Conservation (phyloP, 257 asterid species). For the Solanum ossicruentum region DNA sequence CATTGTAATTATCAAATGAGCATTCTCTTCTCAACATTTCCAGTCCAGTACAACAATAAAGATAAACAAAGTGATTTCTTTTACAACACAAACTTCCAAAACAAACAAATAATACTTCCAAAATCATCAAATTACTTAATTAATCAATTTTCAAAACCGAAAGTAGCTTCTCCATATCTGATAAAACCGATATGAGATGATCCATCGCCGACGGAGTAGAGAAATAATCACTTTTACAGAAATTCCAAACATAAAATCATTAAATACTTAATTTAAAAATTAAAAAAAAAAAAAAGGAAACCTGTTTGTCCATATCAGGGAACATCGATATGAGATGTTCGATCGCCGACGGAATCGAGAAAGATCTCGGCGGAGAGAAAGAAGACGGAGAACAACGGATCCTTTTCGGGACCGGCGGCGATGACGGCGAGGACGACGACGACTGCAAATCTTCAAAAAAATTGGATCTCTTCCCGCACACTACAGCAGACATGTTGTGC, state of each 20-base stretch:
- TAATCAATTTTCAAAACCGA: not conserved
- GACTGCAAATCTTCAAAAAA: slow-evolving; percentile 74
- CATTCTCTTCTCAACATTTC: not conserved
- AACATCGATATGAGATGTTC: slow-evolving; percentile 58
- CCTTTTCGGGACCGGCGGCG: slow-evolving; percentile 76
- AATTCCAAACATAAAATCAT: not conserved
- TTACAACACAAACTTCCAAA: not conserved
- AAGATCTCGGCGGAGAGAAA: slow-evolving; percentile 55
- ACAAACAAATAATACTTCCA: not conserved
- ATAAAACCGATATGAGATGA: slow-evolving; percentile 52
- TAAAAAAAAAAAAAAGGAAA: not conserved
- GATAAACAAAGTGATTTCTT: not conserved
- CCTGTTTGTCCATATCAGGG: slow-evolving; percentile 97
- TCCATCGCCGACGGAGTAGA: slow-evolving; percentile 19
- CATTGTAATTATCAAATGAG: not conserved
- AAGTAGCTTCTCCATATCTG: slow-evolving; percentile 90
- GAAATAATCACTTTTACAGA: not conserved
- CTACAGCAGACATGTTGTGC: slow-evolving; percentile 96
- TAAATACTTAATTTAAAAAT: not conserved
- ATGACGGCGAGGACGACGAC: slow-evolving; percentile 54
- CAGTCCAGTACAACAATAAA: not conserved
- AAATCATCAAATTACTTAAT: too few relatives aligned
- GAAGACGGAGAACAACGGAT: slow-evolving; percentile 80
- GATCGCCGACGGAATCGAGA: slow-evolving; percentile 9
- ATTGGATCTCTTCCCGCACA: slow-evolving; percentile 98